Evolutionary conservation across 495 filamentous ascomycete genomes (phyloP).

Genomic region (Parathielavia hyrcaniae): DNA sequence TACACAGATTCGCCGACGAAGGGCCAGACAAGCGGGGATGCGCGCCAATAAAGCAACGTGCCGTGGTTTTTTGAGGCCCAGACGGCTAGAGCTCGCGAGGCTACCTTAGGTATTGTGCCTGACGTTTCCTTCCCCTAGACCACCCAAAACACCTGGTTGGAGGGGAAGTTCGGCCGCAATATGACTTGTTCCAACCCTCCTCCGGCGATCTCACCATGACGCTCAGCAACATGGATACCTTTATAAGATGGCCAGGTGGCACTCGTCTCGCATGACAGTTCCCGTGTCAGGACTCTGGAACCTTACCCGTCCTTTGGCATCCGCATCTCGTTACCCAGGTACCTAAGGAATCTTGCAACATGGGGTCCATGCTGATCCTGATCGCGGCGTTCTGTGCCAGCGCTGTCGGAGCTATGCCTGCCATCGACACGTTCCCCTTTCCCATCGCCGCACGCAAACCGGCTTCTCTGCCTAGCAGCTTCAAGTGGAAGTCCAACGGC

Average conservation of each 20-base stretch:
- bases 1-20: neutral
- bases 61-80: neutral
- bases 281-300: no score
- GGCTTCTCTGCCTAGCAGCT: constrained; percentile 8
- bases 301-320: no score
- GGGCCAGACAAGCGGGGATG: neutral
- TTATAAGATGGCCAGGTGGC: neutral
- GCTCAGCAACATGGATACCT: neutral
- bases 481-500: constrained; percentile 23
- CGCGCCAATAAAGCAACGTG: constrained; percentile 16
- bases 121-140: no score
- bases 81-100: neutral
- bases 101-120: neutral
- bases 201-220: no score
- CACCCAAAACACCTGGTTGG: constrained; percentile 5
- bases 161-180: neutral
- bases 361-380: neutral
- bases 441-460: neutral
- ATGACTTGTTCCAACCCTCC: neutral
- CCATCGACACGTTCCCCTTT: neutral
- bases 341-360: neutral
- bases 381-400: constrained; percentile 4
- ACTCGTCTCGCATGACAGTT: no score
- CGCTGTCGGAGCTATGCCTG: constrained; percentile 1
- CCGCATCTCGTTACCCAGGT: neutral